Evolutionary conservation across 768 basidiomycete species (phyloP).

Genomic region (Rubroboletus satanas): DNA sequence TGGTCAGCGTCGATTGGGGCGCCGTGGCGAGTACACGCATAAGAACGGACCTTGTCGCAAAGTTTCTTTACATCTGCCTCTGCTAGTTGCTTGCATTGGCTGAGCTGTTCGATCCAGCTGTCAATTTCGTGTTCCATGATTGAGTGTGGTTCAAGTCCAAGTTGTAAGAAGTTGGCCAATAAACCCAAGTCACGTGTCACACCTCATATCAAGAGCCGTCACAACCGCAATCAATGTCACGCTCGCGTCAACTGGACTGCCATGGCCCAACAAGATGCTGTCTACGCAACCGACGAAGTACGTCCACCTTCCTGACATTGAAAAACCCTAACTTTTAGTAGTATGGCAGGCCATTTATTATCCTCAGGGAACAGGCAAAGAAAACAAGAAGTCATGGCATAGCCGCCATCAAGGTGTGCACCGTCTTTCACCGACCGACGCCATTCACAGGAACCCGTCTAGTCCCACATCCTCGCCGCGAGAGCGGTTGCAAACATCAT

Average conservation of each 20-base stretch:
- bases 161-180: constrained; percentile 21
- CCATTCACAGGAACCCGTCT: constrained; percentile 9
- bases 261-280: constrained; percentile 54
- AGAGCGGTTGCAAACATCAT: constrained; percentile 92
- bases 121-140: constrained; percentile 76
- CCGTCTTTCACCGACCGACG: not conserved
- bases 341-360: constrained; percentile 98
- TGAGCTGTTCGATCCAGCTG: constrained; percentile 94
- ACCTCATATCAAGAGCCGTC: constrained; percentile 22
- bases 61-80: constrained; percentile 96
- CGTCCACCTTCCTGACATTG: not conserved
- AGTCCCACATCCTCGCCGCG: constrained; percentile 96
- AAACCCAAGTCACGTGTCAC: constrained; percentile 29
- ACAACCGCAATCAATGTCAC: constrained; percentile 28
- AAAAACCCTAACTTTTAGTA: constrained; percentile 29
- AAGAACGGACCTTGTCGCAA: constrained; percentile 84
- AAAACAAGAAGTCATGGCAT: constrained; percentile 90
- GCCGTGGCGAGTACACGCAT: not conserved
- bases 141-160: constrained; percentile 14
- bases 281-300: constrained; percentile 87
- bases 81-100: constrained; percentile 94
- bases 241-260: constrained; percentile 1
- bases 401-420: constrained; percentile 88
- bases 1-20: constrained; percentile 16
- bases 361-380: constrained; percentile 87